A percentile compares a stretch with the other conserved stretches of the same genome.
phyloP scores from a whole-genome alignment of 164 flowering plant species.

The Paratinospora sagittata region DNA sequence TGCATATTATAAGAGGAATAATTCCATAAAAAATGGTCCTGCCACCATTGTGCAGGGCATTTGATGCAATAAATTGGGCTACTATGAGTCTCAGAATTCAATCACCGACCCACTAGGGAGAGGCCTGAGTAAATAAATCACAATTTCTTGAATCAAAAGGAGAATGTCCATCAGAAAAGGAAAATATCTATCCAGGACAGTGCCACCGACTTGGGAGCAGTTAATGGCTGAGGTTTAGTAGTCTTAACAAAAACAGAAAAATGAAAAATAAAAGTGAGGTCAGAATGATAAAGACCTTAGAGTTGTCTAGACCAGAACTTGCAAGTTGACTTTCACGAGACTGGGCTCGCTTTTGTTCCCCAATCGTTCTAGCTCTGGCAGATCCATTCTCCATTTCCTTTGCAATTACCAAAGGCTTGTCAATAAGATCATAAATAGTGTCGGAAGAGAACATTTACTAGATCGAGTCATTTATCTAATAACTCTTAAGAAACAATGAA shows the following conservation, averaged over 20 bases:
- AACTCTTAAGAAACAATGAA: too few species aligned
- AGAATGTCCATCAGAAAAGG: too few species aligned
- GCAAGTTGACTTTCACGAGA: conserved; percentile 15
- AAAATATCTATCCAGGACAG: too few species aligned
- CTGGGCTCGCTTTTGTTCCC: conserved; percentile 16
- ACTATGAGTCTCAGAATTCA: not conserved
- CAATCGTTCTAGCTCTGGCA: conserved; percentile 2
- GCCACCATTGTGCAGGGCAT: not conserved
- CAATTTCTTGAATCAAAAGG: not conserved
- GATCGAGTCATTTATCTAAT: too few species aligned
- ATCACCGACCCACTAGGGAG: not conserved
- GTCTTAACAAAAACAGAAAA: too few species aligned
- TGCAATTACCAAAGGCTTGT: conserved; percentile 16
- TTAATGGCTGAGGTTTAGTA: too few species aligned
- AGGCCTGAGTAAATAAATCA: not conserved
- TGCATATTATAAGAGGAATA: not conserved
- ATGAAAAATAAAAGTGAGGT: too few species aligned
- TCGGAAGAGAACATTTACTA: too few species aligned
- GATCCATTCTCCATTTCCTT: conserved; percentile 25
- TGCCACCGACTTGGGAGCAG: too few species aligned
- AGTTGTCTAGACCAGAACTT: conserved; percentile 18
- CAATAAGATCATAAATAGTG: conserved; percentile 17
- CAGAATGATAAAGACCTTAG: conserved; percentile 18
- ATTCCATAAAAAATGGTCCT: not conserved
- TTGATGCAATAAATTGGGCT: not conserved